Conservation (phyloP, 2,329 filamentous ascomycete species). For the Domatiomyces catenatus region DNA sequence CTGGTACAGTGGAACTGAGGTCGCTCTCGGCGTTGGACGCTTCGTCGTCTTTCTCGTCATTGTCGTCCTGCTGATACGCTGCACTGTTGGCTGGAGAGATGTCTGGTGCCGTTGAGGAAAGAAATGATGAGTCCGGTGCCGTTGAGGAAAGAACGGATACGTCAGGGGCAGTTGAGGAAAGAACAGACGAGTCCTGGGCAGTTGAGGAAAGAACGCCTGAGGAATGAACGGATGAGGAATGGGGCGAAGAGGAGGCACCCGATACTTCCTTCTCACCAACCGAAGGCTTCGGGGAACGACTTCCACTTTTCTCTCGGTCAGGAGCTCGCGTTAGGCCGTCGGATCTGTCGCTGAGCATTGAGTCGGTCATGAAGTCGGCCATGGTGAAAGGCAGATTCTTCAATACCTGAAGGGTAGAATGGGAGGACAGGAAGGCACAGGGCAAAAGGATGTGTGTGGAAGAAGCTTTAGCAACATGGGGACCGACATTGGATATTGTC, state of each 20-base stretch:
- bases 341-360: background rate
- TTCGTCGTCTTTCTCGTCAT: background rate
- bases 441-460: background rate
- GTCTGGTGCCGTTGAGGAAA: background rate
- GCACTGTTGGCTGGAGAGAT: background rate
- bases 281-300: no score
- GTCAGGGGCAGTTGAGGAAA: background rate
- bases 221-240: background rate
- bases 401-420: background rate
- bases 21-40: background rate
- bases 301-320: background rate
- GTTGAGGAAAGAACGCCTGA: background rate
- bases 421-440: background rate
- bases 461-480: background rate
- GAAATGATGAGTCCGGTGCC: no score
- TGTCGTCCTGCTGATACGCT: background rate
- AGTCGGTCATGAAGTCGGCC: background rate
- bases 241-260: no score
- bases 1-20: background rate
- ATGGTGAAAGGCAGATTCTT: background rate
- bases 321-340: background rate
- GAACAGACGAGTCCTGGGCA: background rate
- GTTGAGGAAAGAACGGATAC: no score
- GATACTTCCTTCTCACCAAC: background rate
- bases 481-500: background rate